phyloP scores from a whole-genome alignment of 345 rosid species.

The Melaleuca quinquenervia region DNA sequence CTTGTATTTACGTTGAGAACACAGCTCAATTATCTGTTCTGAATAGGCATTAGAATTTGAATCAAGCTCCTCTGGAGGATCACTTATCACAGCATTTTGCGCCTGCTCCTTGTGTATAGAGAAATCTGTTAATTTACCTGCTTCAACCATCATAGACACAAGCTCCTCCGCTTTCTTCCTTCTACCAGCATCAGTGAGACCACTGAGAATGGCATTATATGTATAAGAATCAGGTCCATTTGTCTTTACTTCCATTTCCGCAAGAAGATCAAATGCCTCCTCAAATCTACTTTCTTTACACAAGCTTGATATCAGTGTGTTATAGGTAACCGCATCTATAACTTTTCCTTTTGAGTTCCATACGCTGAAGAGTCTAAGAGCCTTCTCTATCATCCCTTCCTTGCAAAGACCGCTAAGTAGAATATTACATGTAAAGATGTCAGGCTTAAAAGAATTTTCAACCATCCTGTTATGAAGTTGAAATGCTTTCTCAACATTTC shows the following conservation, averaged over 20 bases:
- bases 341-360: constrained; percentile 49
- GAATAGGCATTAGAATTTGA: constrained; percentile 31
- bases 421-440: constrained; percentile 51
- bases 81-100: constrained; percentile 1
- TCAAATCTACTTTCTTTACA: constrained; percentile 56
- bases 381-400: constrained; percentile 69
- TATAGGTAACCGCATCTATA: constrained; percentile 61
- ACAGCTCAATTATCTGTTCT: constrained; percentile 56
- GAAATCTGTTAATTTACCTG: constrained; percentile 25
- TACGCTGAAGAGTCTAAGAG: constrained; percentile 60
- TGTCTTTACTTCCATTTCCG: constrained; percentile 55
- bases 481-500: constrained; percentile 66
- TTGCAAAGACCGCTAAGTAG: constrained; percentile 72
- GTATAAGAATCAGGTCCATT: constrained; percentile 61
- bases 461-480: constrained; percentile 66
- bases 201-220: constrained; percentile 38
- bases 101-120: constrained; percentile 11
- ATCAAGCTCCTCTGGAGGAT: constrained; percentile 21
- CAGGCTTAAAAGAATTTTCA: constrained; percentile 63
- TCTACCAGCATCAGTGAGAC: constrained; percentile 45
- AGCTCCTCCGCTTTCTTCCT: constrained; percentile 47
- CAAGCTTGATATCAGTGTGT: constrained; percentile 63
- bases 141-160: constrained; percentile 31
- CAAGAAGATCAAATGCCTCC: constrained; percentile 60
- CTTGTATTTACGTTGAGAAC: constrained; percentile 47